Percentiles rank a stretch among this genome's conserved stretches.
Conservation (phyloP, 2,329 filamentous ascomycete species). For the Xylariaceae sp. region DNA sequence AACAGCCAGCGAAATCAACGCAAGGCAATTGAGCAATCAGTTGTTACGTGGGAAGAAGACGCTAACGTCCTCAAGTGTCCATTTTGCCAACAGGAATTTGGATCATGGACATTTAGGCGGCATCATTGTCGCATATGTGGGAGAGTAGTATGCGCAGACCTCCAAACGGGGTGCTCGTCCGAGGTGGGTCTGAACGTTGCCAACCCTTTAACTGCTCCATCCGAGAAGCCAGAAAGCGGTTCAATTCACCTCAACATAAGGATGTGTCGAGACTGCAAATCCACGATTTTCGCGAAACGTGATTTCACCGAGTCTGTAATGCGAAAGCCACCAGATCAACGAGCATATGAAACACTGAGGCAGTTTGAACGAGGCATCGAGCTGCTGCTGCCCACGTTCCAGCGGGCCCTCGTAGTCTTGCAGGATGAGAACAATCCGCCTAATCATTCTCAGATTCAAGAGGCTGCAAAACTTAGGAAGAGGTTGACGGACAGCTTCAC, state of each 20-base stretch:
- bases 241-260: constrained; percentile 76
- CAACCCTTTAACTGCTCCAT: constrained; percentile 52
- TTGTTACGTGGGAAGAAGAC: constrained; percentile 97
- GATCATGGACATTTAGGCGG: constrained; percentile 87
- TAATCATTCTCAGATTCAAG: constrained; percentile 72
- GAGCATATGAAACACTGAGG: constrained; percentile 79
- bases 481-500: constrained; percentile 86
- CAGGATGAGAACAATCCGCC: constrained; percentile 62
- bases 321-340: constrained; percentile 74
- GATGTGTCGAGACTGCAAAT: constrained; percentile 88
- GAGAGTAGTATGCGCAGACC: constrained; percentile 89
- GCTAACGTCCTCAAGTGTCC: constrained; percentile 79
- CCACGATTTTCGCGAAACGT: constrained; percentile 65
- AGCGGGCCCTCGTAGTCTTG: constrained; percentile 73
- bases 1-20: constrained; percentile 75
- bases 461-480: constrained; percentile 89
- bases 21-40: constrained; percentile 84
- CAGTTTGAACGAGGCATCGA: constrained; percentile 90
- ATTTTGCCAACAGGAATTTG: constrained; percentile 95
- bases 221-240: constrained; percentile 46
- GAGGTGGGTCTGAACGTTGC: constrained; percentile 83
- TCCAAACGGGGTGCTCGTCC: constrained; percentile 80
- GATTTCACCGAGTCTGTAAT: constrained; percentile 77
- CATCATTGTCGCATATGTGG: constrained; percentile 97
- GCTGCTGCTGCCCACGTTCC: constrained; percentile 81